Base-by-base conservation (phyloP, 2,329 filamentous ascomycete species). In the Fusarium sp. region DNA sequence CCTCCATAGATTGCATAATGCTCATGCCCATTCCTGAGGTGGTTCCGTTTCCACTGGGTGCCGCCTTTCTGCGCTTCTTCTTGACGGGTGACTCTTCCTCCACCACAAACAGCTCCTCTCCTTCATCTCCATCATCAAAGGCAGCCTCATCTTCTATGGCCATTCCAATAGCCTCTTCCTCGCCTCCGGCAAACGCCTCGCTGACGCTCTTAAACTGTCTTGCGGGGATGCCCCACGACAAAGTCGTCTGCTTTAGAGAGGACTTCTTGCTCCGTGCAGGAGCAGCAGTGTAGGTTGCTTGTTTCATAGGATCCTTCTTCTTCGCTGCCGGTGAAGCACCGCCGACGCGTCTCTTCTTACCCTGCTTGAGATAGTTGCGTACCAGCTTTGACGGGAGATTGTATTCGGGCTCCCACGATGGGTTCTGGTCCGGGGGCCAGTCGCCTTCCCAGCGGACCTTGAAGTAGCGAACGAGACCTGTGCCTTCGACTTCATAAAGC, bases 391-490 rank as follows among this genome's bases (percentile, higher is more conserved):
- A 60, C 0, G 84, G 76, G 3, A 90, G 82, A 55, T 89, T 87
- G 4, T 82, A 81, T 66, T 85, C 83, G 0, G 87, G 87, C 71
- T 90, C 88, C 88, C 88, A 90, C 0, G 87, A 86, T 0, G 86
- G 86, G 58, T 90, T 89, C 72, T 89, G 82, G 9, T 84, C 84
- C 0, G 81, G 77, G 0, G 87, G 86, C 88, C 88, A 90, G 62
- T 87, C 77, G 8, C 88, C 88, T 46, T 83, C 83, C 88, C 88
- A 90, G 7, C 84, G 82, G 1, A 90, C 86, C 31, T 83, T 79
- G 74, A 87, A 90, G 61, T 81, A 82, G 4, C 84, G 83, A 2
- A 83, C 77, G 0, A 72, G 50, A 9, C 77, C 77, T 3, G 70
- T 73, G 6, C 80, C 80, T 12, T 81, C 77, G 1, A 81, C 78